phyloP scores from a whole-genome alignment of 768 basidiomycete genomes.

The Gelatoporia subvermispora region DNA sequence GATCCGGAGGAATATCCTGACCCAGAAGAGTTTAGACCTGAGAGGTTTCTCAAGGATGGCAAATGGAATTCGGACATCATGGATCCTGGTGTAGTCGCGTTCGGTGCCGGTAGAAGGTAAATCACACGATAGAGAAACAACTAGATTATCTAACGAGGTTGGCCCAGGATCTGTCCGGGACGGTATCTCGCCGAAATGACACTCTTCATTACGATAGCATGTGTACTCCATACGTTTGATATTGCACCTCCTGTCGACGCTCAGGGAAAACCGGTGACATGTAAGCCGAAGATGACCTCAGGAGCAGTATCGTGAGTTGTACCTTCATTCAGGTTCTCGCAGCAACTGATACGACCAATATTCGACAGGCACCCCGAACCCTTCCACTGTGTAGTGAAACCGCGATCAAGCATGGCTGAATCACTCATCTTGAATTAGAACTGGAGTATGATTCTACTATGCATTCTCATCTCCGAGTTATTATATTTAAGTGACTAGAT shows the following conservation, averaged over 20 bases:
- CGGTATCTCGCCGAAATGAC: conserved; percentile 13
- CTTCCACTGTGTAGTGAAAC: conserved; percentile 10
- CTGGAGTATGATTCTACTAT: too few relatives aligned
- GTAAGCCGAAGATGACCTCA: not conserved
- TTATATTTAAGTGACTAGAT: too few relatives aligned
- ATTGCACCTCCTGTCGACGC: not conserved
- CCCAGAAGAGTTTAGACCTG: conserved; percentile 45
- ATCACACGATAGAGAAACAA: not conserved
- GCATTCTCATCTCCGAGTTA: too few relatives aligned
- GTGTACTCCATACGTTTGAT: not conserved
- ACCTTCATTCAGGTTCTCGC: too few relatives aligned
- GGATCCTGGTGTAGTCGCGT: conserved; percentile 12
- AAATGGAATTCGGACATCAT: conserved; percentile 7
- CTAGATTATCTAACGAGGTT: too few relatives aligned
- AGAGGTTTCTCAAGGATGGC: conserved; percentile 35
- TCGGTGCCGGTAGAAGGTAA: conserved; percentile 24
- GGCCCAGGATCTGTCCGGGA: not conserved
- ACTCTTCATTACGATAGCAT: not conserved
- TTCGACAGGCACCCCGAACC: conserved; percentile 10
- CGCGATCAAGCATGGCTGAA: conserved; percentile 14
- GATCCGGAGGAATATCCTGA: conserved; percentile 42
- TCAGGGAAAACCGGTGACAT: not conserved
- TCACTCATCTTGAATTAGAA: conserved; percentile 4
- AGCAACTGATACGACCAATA: not conserved
- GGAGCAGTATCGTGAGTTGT: conserved; percentile 8